Evolutionary conservation across 768 basidiomycete genomes (phyloP), one percentile per base, ranked within the genome.

Genomic region (Phanerodontia chrysosporium): DNA sequence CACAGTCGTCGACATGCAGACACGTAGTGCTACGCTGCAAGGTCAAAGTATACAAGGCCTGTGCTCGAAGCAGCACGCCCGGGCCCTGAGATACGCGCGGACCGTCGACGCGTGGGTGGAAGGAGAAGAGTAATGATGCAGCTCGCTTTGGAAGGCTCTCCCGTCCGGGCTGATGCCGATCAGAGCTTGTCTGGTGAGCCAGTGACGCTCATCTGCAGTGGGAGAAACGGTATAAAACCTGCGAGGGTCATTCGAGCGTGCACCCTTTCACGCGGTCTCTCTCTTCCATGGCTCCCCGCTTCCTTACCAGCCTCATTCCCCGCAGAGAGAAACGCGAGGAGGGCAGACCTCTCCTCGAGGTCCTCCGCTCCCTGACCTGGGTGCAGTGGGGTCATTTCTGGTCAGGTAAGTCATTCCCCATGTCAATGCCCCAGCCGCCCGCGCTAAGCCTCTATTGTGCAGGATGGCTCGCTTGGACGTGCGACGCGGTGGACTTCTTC

Each of bases 401-500:
- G 67, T 76, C 79, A 45, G 86, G 69, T 70, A 36, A 8, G 69
- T 64, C 32, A 39, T 51, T 12, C 18, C 22, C 18, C 24, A 25
- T 27, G 39, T 10, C 49, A 36, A 51, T 24, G 44, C 25, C 53
- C 42, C 45, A 24, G 51, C 46, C 53, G 29, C 57, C 18, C 56
- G 66, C 55, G 36, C 45, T 53, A 54, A 30, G 44, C 57, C 45
- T 44, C 58, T 56, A 13, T 29, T 25, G 45, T 25, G 45, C 21
- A 62, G 88, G 86, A 42, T 92, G 87, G 87, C 75, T 94, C 13
- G 90, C 90, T 0, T 95, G 92, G 92, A 89, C 86, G 2, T 86
- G 83, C 71, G 92, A 93, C 67, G 90, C 91, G 0, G 83, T 91
- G 69, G 93, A 94, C 69, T 94, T 90, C 73, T 95, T 94, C 75